phyloP scores from a whole-genome alignment of 1,284 basidiomycete species.

The Sanguinoderma infundibulare region DNA sequence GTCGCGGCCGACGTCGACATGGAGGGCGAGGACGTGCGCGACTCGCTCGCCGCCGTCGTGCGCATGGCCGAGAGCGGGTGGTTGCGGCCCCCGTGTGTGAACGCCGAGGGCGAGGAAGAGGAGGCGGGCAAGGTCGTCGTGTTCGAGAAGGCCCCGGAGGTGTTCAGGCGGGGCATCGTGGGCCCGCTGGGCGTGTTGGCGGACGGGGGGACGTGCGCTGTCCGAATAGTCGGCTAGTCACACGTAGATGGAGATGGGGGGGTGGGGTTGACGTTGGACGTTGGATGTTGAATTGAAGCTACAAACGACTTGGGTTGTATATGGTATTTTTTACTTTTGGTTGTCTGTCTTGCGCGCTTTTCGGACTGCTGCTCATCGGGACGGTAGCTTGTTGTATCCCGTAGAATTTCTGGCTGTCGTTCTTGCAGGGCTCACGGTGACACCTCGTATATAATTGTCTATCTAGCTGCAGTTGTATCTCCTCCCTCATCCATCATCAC shows the following conservation, averaged over 20 bases:
- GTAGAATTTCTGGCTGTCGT: neutral
- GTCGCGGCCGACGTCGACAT: slow-evolving; percentile 76
- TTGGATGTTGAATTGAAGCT: no score
- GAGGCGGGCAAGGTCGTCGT: slow-evolving; percentile 44
- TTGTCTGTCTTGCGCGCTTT: no score
- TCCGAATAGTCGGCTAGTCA: slow-evolving; percentile 34
- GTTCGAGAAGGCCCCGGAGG: slow-evolving; percentile 65
- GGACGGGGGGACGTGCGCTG: slow-evolving; percentile 41
- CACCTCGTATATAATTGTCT: neutral
- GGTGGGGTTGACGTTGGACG: neutral
- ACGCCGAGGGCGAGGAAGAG: slow-evolving; percentile 43
- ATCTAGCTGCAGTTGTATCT: neutral
- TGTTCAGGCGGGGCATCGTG: slow-evolving; percentile 38
- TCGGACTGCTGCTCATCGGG: neutral
- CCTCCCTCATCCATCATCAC: neutral
- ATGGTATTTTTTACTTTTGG: no score
- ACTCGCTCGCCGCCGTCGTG: slow-evolving; percentile 63
- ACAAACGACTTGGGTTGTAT: no score
- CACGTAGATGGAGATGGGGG: neutral
- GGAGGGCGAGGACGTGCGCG: slow-evolving; percentile 76
- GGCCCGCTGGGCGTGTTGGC: slow-evolving; percentile 34
- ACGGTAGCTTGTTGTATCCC: neutral
- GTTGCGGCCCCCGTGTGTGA: slow-evolving; percentile 32
- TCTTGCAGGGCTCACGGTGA: neutral
- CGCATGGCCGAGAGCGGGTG: slow-evolving; percentile 45